Base-by-base conservation (phyloP, 163 green algal genomes). In the Scenedesmus sp. region DNA sequence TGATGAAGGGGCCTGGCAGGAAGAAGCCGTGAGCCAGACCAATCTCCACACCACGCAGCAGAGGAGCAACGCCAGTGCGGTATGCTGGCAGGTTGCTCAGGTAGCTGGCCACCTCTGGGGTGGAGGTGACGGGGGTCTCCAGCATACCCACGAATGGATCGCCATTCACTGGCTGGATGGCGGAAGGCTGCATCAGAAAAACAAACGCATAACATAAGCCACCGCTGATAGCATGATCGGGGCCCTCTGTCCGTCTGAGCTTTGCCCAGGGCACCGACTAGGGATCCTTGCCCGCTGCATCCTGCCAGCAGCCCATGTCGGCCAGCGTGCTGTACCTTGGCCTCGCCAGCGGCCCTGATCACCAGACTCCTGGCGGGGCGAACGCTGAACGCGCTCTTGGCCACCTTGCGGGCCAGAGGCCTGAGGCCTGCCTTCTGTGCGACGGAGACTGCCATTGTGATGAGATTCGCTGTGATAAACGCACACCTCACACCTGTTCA, bases 91-190 rank as follows among this genome's bases (percentile, higher is more conserved):
- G 95, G 94, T 97, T 97, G 91, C 95, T 98, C 64, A 99, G 95
- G 96, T 96, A 99, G 92, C 64, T 96, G 16, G 97, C 97, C 0
- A 99, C 97, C 76, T 98, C 93, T 66, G 98, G 98, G 55, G 97
- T 93, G 66, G 97, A 99, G 77, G 98, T 99, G n/a, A 99, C 97
- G 34, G 98, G 97, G 77, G 98, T 99, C 97, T 99, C 98, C 90
- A 99, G 91, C 95, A 98, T 98, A 92, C 98, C 98, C 88, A 99
- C 98, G 95, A 99, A 99, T 77, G 98, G 98, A 90, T 99, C 98
- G 88, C 97, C 97, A 94, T 99, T 99, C 54, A 99, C 92, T 57
- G 98, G 98, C 95, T 97, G 95, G 67, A 99, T 96, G 62, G 97
- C 95, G 92, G 97, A 94, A 82, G 89, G 26, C 90, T 93, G 86